Evolutionary conservation across 2,329 filamentous ascomycete species (phyloP).

Genomic region (Aspergillus sp.): DNA sequence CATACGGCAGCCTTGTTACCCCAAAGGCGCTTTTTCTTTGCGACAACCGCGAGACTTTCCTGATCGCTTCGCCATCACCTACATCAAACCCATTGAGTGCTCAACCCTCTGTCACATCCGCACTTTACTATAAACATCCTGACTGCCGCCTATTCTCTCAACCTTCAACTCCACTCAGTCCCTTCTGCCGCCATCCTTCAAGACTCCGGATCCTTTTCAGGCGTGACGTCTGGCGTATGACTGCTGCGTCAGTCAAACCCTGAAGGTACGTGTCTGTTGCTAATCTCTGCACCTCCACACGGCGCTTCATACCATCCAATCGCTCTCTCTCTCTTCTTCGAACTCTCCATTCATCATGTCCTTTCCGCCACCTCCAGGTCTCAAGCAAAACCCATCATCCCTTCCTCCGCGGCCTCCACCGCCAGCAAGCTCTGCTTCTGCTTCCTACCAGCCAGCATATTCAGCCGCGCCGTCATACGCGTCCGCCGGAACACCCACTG

Average conservation of each 20-base stretch:
- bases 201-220: constrained; percentile 24
- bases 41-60: not conserved
- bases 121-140: not conserved
- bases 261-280: constrained; percentile 43
- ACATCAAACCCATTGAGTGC: not conserved
- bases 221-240: constrained; percentile 34
- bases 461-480: constrained; percentile 38
- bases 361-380: constrained; percentile 82
- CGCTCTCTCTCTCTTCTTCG: constrained; percentile 27
- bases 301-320: constrained; percentile 26
- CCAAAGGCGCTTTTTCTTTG: not conserved
- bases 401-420: constrained; percentile 77
- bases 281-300: constrained; percentile 21
- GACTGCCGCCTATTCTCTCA: too few relatives aligned
- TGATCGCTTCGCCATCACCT: not conserved
- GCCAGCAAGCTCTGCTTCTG: constrained; percentile 41
- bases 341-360: constrained; percentile 64
- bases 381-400: constrained; percentile 54
- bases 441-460: constrained; percentile 54
- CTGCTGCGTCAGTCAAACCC: constrained; percentile 33
- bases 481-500: constrained; percentile 15
- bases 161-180: not conserved
- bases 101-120: not conserved
- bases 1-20: too few relatives aligned
- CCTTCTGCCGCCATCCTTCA: not conserved